Evolutionary conservation across 1,284 basidiomycete genomes (phyloP).

Genomic region (Rhodotorula sp.): DNA sequence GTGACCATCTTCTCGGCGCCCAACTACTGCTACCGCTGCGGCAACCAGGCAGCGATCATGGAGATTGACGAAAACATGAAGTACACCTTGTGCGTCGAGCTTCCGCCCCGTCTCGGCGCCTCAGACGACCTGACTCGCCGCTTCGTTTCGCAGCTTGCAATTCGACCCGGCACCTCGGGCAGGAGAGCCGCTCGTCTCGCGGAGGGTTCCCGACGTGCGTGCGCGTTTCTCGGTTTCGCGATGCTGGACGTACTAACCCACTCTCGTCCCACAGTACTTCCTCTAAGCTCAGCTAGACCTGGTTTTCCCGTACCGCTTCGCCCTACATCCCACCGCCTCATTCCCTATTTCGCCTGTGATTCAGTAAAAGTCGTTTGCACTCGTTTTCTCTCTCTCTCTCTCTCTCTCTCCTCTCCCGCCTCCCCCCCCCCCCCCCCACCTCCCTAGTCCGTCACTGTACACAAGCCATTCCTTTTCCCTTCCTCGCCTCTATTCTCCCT

Average conservation of each 20-base stretch:
- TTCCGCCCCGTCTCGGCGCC: background rate
- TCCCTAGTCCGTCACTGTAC: background rate
- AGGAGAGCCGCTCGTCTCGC: constrained; percentile 94
- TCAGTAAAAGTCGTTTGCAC: background rate
- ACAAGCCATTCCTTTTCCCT: background rate
- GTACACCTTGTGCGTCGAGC: constrained; percentile 52
- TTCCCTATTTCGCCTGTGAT: background rate
- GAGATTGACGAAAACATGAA: constrained; percentile 96
- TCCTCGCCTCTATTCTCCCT: background rate
- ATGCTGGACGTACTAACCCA: background rate
- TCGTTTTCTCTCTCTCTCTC: background rate
- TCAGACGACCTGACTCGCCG: background rate
- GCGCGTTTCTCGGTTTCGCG: background rate
- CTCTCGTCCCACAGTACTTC: constrained; percentile 26
- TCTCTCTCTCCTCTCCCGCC: no score
- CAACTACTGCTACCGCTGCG: constrained; percentile 95
- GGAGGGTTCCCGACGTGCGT: constrained; percentile 81
- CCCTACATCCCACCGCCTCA: background rate
- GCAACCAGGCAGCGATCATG: constrained; percentile 99
- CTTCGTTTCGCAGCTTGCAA: constrained; percentile 71
- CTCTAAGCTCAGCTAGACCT: constrained; percentile 23
- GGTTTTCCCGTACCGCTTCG: background rate
- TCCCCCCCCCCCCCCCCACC: no score
- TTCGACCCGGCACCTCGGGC: constrained; percentile 98
- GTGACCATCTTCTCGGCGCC: constrained; percentile 99